phyloP scores from a whole-genome alignment of 129 eudicot species.

The Pseudognaphalium luteoalbum region DNA sequence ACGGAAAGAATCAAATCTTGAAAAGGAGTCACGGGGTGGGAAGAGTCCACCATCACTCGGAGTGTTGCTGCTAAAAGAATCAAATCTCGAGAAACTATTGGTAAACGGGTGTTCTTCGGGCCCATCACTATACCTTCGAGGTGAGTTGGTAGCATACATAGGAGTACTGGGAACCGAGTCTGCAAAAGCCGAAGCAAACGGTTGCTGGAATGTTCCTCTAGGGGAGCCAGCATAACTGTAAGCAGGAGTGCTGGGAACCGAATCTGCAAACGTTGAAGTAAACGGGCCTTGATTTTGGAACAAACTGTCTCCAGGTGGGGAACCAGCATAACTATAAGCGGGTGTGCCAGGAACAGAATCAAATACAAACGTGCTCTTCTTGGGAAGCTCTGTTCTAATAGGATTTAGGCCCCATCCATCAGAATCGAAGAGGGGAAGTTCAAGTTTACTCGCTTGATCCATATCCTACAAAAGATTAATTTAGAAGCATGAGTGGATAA shows the following conservation, averaged over 20 bases:
- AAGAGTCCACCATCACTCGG: not conserved
- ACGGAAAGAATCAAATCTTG: constrained; percentile 78
- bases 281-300: constrained; percentile 49
- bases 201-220: constrained; percentile 18
- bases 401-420: constrained; percentile 69
- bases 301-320: constrained; percentile 47
- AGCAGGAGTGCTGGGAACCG: constrained; percentile 76
- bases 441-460: constrained; percentile 36
- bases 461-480: constrained; percentile 42
- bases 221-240: constrained; percentile 45
- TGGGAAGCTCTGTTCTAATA: constrained; percentile 53
- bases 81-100: constrained; percentile 50
- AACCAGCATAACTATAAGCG: constrained; percentile 47
- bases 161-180: constrained; percentile 37
- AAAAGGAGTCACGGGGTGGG: constrained; percentile 38
- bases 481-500: not conserved
- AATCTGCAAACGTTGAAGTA: constrained; percentile 47
- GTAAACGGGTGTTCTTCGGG: constrained; percentile 49
- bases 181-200: constrained; percentile 29
- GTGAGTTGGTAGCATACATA: constrained; percentile 35
- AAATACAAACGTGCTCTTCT: constrained; percentile 31
- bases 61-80: constrained; percentile 33
- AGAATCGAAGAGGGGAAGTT: constrained; percentile 38
- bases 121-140: constrained; percentile 22
- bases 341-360: constrained; percentile 93